Evolutionary conservation across 2,329 filamentous ascomycete species (phyloP), one percentile per base, ranked within the genome.

Genomic region (Alternaria viburni): DNA sequence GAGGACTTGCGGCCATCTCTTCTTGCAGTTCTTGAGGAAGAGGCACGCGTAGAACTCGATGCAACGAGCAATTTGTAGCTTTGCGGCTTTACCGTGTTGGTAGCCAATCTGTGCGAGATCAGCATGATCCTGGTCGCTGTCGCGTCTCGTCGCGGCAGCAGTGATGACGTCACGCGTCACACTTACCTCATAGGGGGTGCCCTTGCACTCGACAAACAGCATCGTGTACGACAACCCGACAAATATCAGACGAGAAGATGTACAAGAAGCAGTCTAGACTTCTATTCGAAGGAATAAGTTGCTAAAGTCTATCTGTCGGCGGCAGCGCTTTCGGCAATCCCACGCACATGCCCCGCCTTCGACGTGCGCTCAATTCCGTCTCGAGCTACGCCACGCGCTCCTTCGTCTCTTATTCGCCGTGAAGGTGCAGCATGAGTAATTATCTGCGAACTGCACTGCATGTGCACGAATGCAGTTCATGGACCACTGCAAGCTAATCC

Each of bases 41-140:
- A 86, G 80, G 3, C 65, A 65, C 1, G 79, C 76, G 69, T 87
- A 87, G 75, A 86, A 83, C 47, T 65, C 66, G 51, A 87, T 82
- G 57, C 80, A 80, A 59, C 81, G 75, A 5, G 60, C 59, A 45
- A 87, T 82, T 36, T 84, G 79, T 0, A 67, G 17, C 7, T 68
- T 72, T 1, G 84, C 81, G 11, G 74, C 66, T 6, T 64, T 65
- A 51, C 85, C 85, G 70, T 87, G 85, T 43, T 81, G 74, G 45
- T 80, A 59, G 54, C 85, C 85, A 49, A 87, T 86, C 84, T 86
- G 26, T 28, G 23, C 23, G 13, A 9, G 44, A 23, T 55, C 23
- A 51, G 61, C 30, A 51, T 10, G 7, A 13, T 13, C 49, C 21
- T 15, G 8, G 19, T 36, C 6, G 47, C n/a, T 21, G 47, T 21